A percentile compares a stretch with the other conserved stretches of the same genome.
These are phyloP conservation scores for Chenopodium quinoa DNA, from an alignment of 148 eudicot genomes.

Conservation along the genomic window DNA sequence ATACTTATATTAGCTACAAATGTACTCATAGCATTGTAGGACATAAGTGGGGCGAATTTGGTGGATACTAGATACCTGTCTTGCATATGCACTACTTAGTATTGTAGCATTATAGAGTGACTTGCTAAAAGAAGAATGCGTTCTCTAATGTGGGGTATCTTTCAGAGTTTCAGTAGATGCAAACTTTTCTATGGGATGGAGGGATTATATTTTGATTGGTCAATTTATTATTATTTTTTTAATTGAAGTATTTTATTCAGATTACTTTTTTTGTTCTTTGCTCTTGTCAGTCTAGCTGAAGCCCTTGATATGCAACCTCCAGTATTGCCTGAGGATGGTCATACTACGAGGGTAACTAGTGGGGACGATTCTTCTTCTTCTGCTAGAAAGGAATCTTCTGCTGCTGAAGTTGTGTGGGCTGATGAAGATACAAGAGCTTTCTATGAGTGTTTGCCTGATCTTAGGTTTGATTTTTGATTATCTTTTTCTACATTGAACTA, in stretches of 20 bases:
- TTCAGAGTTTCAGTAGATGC: too few relatives aligned
- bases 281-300: constrained; percentile 73
- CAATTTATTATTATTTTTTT: neutral
- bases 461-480: constrained; percentile 51
- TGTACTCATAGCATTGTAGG: too few relatives aligned
- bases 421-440: constrained; percentile 96
- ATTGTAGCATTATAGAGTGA: too few relatives aligned
- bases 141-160: too few relatives aligned
- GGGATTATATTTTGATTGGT: too few relatives aligned
- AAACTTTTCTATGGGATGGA: too few relatives aligned
- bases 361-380: constrained; percentile 69
- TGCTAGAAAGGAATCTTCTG: constrained; percentile 68
- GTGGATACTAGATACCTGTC: too few relatives aligned
- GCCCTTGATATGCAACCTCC: constrained; percentile 97
- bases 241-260: neutral
- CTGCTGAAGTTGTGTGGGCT: constrained; percentile 86
- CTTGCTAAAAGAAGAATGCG: too few relatives aligned
- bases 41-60: too few relatives aligned
- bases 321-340: constrained; percentile 93
- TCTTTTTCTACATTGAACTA: neutral
- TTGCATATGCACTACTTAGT: too few relatives aligned
- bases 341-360: constrained; percentile 86
- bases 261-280: constrained; percentile 4
- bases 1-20: too few relatives aligned
- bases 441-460: constrained; percentile 94